Base-by-base conservation (phyloP, 1,284 basidiomycete species). In the Ustilago curta region DNA sequence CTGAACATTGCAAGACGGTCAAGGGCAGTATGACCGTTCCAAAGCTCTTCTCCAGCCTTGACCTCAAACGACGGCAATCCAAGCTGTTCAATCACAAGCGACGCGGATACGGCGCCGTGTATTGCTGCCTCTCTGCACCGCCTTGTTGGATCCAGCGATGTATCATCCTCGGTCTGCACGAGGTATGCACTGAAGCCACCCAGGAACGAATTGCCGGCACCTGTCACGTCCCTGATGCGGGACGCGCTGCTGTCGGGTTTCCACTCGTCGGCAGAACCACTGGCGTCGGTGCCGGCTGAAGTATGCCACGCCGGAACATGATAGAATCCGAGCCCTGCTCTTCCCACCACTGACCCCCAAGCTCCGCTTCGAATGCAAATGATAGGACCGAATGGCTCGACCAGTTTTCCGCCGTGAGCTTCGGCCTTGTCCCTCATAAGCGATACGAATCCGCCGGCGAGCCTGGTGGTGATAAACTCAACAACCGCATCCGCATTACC, bases 121-220 rank as follows among this genome's bases (percentile, higher is more conserved):
- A 67, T 61, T 4, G 77, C 77, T n/a, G 73, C 73, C 37, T 59
- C 35, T n/a, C 25, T 60, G 54, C 69, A 21, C 8, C 49, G 55
- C 3, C 11, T 27, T 1, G 39, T 32, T 2, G 35, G 40, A 23
- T 78, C 54, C 3, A 64, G 29, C 40, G 55, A 25, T 2, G n/a
- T 6, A 2, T 62, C 50, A 0, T 21, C 4, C 31, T 76, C 45
- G 0, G 56, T 68, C 27, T 59, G 45, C 4, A 61, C 53, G 18
- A 79, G 65, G 14, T 57, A 58, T 0, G 77, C 74, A 16, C 56
- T 64, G 29, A 79, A 60, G 12, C 77, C 77, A 23, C 77, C 77
- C 16, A 80, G 62, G 32, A 72, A 80, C 6, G 71, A 66, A 51
- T 80, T 80, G 35, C 78, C 78, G 4, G 70, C 78, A 1, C 78